Evolutionary conservation across 148 eudicot genomes (phyloP).

Genomic region (Polygonum aviculare): DNA sequence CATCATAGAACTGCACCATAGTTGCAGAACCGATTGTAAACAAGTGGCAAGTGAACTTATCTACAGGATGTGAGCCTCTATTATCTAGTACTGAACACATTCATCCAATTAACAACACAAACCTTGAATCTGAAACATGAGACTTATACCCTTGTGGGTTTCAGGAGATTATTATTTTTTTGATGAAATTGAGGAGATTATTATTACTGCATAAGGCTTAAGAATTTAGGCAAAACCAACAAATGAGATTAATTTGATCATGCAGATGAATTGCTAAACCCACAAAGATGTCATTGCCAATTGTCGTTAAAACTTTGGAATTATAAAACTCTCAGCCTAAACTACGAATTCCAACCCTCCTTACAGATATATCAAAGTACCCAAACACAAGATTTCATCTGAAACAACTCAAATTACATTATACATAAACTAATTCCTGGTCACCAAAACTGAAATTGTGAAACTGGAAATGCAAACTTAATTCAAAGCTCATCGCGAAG

Average conservation of each 20-base stretch:
- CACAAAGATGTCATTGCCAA: background rate
- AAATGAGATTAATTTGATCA: background rate
- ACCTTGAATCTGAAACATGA: background rate
- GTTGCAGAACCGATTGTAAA: background rate
- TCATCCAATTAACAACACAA: background rate
- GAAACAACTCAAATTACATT: too few species aligned
- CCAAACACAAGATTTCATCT: too few species aligned
- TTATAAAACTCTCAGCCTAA: too few species aligned
- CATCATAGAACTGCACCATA: slow-evolving; percentile 72
- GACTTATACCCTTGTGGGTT: background rate
- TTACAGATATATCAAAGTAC: too few species aligned
- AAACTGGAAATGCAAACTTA: too few species aligned
- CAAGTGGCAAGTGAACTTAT: background rate
- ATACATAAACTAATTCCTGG: too few species aligned
- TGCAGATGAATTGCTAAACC: background rate
- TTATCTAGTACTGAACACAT: background rate
- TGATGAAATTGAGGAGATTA: background rate
- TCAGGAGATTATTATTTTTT: background rate
- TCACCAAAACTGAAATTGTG: too few species aligned
- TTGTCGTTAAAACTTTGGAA: background rate
- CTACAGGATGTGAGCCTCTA: background rate
- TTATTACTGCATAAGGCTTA: background rate
- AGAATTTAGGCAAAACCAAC: background rate
- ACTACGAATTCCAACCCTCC: too few species aligned
- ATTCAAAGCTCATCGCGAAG: background rate